Base-by-base conservation (phyloP, 805 yeast species). In the Candida railenensis region DNA sequence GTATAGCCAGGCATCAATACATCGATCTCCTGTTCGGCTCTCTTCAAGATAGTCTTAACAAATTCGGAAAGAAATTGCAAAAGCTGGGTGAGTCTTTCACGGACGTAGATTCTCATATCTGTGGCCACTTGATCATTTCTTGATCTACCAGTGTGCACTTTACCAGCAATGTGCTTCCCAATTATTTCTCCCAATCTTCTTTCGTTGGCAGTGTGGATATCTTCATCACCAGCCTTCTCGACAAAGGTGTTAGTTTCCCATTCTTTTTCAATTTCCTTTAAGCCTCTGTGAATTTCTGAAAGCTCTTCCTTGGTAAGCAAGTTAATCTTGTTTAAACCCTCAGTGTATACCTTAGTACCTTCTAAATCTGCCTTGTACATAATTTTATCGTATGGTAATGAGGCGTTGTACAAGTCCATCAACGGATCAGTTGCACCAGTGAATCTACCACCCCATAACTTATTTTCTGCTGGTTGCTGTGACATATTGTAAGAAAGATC, bases 61-160 rank as follows among this genome's bases (percentile, higher is more conserved):
- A 92, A 78, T n/a, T 67, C 69, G 48, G 76, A 78, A 54, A 86
- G 73, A 47, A 80, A 71, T 15, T 73, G 73, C 2, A 80, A 71
- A 44, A 89, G 64, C 58, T 85, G 76, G n/a, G 71, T 76, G 52
- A 94, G 72, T 53, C 82, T 80, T 57, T 85, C 91, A 59, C 97
- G 85, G 46, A 94, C 97, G 56, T 81, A 92, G 22, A 94, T 81
- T 67, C 99, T 81, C 96, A 94, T 89, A 63, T 94, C 99, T n/a
- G 98, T 92, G 40, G 97, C 99, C 43, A 91, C 97, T 74, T 94
- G 99, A 67, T 94, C 99, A 62, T 94, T 94, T 78, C 99, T 84
- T 40, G 96, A 88, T 64, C 99, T 83, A 51, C 99, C 99, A n/a
- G 99, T 94, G 67, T 94, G 99, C 25, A 94, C 98, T 61, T 94